Percentiles rank a stretch among this genome's conserved stretches.
Evolutionary conservation across 2,329 filamentous ascomycete species (phyloP).

Genomic region (Fonsecaea erecta): DNA sequence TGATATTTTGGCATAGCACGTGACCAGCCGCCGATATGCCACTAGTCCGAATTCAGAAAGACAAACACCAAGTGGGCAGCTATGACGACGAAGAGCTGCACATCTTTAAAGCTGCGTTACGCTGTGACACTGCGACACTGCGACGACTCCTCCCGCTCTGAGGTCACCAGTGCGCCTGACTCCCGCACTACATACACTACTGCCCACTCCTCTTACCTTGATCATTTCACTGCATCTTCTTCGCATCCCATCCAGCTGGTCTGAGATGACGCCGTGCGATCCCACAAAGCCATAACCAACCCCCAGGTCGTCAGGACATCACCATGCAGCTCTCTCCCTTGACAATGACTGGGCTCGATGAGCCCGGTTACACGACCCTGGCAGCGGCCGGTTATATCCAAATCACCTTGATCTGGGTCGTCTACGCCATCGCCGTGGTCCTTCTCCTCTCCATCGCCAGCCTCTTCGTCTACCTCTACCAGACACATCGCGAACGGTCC

Average conservation of each 20-base stretch:
- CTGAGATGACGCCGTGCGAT: constrained; percentile 12
- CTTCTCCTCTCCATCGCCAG: constrained; percentile 77
- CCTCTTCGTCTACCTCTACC: constrained; percentile 89
- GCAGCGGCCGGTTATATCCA: constrained; percentile 67
- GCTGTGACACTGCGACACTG: too few relatives aligned
- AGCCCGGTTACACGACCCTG: constrained; percentile 50
- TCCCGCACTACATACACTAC: not conserved
- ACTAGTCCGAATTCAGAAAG: not conserved
- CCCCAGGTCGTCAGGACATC: not conserved
- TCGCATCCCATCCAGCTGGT: constrained; percentile 10
- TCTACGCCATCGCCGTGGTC: constrained; percentile 81
- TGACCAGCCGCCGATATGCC: too few relatives aligned
- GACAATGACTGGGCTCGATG: constrained; percentile 3
- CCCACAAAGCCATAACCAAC: not conserved
- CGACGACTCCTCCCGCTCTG: not conserved
- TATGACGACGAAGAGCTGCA: constrained; percentile 9
- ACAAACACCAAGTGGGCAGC: constrained; percentile 6
- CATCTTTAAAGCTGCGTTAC: not conserved
- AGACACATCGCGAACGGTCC: constrained; percentile 84
- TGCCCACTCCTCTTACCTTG: not conserved
- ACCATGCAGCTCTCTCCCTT: constrained; percentile 16
- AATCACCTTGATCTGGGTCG: constrained; percentile 90
- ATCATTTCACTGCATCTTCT: not conserved
- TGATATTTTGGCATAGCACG: constrained; percentile 2
- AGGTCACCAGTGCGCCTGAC: constrained; percentile 1